Base-by-base conservation (phyloP, 768 basidiomycete species). In the Ephemerocybe angulata region DNA sequence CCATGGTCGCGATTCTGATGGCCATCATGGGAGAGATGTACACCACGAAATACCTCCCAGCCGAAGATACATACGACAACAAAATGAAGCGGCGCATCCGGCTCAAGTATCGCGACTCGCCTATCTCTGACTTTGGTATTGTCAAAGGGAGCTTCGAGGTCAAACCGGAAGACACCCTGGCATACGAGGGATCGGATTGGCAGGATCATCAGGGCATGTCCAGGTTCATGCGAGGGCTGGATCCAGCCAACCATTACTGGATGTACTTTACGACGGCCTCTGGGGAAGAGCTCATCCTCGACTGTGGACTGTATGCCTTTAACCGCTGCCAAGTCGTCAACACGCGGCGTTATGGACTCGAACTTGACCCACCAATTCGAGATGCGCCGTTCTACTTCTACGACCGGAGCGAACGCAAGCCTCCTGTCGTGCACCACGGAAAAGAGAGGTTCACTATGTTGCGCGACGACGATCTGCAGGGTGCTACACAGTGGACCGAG, bases 211-310 rank as follows among this genome's bases (percentile, higher is more conserved):
- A 62, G 65, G 2, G 48, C 61, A 41, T 6, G 38, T 8, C 7
- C 6, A 60, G 54, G 1, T 65, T 72, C 28, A 43, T 54, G 22
- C 63, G 64, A 42, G 71, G 74, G 1, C 76, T 78, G 46, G 71
- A 77, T 56, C 74, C 77, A 0, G 53, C 72, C 31, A 72, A 79
- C 15, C 78, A 79, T 54, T 78, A 77, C 57, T 79, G 78, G 76
- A 66, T 80, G 10, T 81, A 77, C 56, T 79, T 80, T 67, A 75
- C 65, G 4, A 78, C 74, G 1, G 57, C 74, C 7, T 59, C 67
- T 1, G 78, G 76, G 2, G 69, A 78, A 41, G 70, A 75, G 21
- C 57, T 77, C 17, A 63, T 65, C 15, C 63, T 81, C 11, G 77
- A 80, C 47, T 68, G 69, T 42, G 54, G 55, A 22, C 27, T 41